These are phyloP conservation scores for Diaporthe vexans DNA, from an alignment of 2,329 filamentous ascomycete genomes.

Conservation along the genomic window DNA sequence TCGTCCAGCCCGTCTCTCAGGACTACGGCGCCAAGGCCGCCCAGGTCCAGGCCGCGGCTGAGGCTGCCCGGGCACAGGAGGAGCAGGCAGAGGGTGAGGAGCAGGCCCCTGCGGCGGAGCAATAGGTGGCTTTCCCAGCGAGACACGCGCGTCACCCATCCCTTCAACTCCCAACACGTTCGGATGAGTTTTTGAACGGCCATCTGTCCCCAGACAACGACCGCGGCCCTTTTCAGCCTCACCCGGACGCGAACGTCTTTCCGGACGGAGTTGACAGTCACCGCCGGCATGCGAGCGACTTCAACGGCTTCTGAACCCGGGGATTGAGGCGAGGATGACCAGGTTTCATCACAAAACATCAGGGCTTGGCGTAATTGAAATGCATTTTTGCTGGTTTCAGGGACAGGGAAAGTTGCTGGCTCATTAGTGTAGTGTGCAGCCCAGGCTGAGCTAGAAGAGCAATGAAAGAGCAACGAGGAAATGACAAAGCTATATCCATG, in stretches of 20 bases:
- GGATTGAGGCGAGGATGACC: slow-evolving; percentile 32
- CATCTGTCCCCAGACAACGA: slow-evolving; percentile 23
- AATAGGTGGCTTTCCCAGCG: slow-evolving; percentile 53
- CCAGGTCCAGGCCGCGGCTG: slow-evolving; percentile 74
- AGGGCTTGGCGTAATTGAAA: slow-evolving; percentile 43
- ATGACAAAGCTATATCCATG: slow-evolving; percentile 28
- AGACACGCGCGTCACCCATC: slow-evolving; percentile 35
- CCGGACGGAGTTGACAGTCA: slow-evolving; percentile 19
- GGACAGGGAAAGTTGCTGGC: slow-evolving; percentile 39
- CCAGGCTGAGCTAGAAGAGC: slow-evolving; percentile 35
- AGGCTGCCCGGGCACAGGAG: slow-evolving; percentile 68
- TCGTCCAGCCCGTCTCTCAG: slow-evolving; percentile 95
- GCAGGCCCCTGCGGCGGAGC: slow-evolving; percentile 66
- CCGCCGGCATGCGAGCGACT: slow-evolving; percentile 32
- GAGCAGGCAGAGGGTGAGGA: slow-evolving; percentile 63
- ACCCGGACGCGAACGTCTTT: slow-evolving; percentile 1
- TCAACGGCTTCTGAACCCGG: slow-evolving; percentile 26
- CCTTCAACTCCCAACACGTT: slow-evolving; percentile 27
- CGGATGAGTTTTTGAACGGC: slow-evolving; percentile 24
- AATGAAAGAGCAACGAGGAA: slow-evolving; percentile 38
- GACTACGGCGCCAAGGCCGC: slow-evolving; percentile 97
- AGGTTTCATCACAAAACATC: slow-evolving; percentile 39
- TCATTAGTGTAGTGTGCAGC: slow-evolving; percentile 36
- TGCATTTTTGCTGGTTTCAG: slow-evolving; percentile 44
- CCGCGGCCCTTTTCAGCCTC: slow-evolving; percentile 24